A percentile compares a stretch with the other conserved stretches of the same genome.
phyloP scores from a whole-genome alignment of 106 monocot genomes.

The Hemerocallis citrina region DNA sequence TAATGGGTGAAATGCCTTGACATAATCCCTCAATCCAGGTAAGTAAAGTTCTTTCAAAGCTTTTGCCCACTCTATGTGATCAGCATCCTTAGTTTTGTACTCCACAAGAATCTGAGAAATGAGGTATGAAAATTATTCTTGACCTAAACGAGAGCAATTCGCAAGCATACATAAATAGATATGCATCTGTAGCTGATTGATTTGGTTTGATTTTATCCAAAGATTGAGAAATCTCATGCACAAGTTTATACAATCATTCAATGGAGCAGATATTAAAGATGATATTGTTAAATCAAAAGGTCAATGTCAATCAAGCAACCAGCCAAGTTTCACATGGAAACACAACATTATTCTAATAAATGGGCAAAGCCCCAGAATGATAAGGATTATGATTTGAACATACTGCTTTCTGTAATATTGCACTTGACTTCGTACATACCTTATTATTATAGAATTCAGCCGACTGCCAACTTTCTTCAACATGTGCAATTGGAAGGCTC shows the following conservation, averaged over 20 bases:
- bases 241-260: too few relatives aligned
- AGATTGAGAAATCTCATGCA: too few relatives aligned
- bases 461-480: slow-evolving; percentile 86
- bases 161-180: too few relatives aligned
- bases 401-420: neutral
- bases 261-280: too few relatives aligned
- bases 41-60: slow-evolving; percentile 63
- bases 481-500: slow-evolving; percentile 65
- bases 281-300: neutral
- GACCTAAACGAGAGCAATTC: too few relatives aligned
- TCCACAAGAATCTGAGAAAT: slow-evolving; percentile 55
- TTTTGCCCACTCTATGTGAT: slow-evolving; percentile 79
- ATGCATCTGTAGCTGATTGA: too few relatives aligned
- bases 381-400: neutral
- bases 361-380: neutral
- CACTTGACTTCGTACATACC: slow-evolving; percentile 19
- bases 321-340: neutral
- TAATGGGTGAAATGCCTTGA: slow-evolving; percentile 53
- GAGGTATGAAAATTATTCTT: neutral
- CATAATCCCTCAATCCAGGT: slow-evolving; percentile 57
- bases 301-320: neutral
- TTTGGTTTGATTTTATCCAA: too few relatives aligned
- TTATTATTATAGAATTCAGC: slow-evolving; percentile 81
- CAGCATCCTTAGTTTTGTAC: slow-evolving; percentile 55
- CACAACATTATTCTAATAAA: neutral